phyloP scores from a whole-genome alignment of 73 alveolate species.

The Durusdinium trenchii region DNA sequence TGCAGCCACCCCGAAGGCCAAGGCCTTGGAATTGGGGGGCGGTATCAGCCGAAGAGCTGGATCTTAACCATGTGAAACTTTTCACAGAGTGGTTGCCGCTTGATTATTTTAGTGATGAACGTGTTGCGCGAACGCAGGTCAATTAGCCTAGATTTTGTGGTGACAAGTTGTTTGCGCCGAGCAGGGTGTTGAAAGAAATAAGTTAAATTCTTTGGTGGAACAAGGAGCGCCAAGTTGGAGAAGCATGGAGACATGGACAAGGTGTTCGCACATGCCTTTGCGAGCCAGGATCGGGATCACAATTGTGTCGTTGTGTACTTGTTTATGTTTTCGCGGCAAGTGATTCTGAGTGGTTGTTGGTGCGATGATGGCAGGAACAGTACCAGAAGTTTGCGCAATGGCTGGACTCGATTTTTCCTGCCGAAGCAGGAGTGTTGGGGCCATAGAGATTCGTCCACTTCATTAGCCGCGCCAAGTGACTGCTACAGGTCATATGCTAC shows the following conservation, averaged over 20 bases:
- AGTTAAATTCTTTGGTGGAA: too few relatives aligned
- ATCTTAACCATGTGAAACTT: not conserved
- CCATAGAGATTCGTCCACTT: not conserved
- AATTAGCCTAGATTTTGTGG: too few relatives aligned
- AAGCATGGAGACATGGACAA: not conserved
- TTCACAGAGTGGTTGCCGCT: not conserved
- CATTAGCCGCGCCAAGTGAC: not conserved
- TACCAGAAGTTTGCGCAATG: not conserved
- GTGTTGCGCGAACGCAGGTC: too few relatives aligned
- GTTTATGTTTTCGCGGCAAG: not conserved
- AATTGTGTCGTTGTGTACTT: too few relatives aligned
- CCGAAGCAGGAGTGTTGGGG: not conserved
- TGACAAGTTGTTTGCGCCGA: too few relatives aligned
- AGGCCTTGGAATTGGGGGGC: not conserved
- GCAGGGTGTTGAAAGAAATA: too few relatives aligned
- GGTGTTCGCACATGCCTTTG: not conserved
- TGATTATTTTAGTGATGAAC: too few relatives aligned
- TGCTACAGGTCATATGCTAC: not conserved
- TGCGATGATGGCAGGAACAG: not conserved
- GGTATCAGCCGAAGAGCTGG: not conserved
- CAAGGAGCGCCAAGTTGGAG: not conserved
- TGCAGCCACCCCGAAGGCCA: too few relatives aligned
- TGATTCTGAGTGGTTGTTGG: not conserved
- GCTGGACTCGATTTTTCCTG: not conserved
- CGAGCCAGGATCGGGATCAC: not conserved